These are phyloP conservation scores for Phytophthora cajani DNA, from an alignment of 352 stramenopile genomes.

Conservation along the genomic window DNA sequence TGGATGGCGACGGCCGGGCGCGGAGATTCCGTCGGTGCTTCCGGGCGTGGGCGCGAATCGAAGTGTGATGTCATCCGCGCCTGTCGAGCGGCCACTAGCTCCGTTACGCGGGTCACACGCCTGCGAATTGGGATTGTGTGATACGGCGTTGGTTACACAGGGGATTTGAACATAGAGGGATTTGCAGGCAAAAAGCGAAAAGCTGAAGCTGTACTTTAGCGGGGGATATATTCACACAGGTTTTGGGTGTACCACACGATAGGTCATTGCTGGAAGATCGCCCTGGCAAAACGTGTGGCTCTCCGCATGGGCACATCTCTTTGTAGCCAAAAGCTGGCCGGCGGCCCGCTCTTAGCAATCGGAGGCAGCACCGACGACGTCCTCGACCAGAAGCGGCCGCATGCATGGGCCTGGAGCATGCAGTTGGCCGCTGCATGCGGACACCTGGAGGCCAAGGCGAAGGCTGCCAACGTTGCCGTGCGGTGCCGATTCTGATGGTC, in stretches of 20 bases:
- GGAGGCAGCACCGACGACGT: background rate
- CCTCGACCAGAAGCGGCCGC: conserved; percentile 6
- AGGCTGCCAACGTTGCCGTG: background rate
- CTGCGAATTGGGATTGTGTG: background rate
- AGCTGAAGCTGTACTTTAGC: background rate
- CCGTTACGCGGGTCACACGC: background rate
- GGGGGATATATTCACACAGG: background rate
- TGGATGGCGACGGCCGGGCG: background rate
- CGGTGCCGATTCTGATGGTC: conserved; percentile 31
- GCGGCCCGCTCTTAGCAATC: conserved; percentile 17
- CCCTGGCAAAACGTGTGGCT: conserved; percentile 29
- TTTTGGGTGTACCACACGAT: conserved; percentile 2
- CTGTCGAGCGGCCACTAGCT: conserved; percentile 1
- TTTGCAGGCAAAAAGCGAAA: background rate
- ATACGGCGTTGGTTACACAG: background rate
- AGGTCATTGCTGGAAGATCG: conserved; percentile 34
- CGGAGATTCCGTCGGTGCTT: conserved; percentile 35
- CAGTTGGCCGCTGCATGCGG: background rate
- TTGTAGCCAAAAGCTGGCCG: conserved; percentile 26
- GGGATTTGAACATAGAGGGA: background rate
- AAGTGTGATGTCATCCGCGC: conserved; percentile 46
- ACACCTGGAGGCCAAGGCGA: background rate
- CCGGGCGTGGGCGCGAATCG: conserved; percentile 32
- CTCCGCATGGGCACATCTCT: conserved; percentile 24
- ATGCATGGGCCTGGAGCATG: background rate